Evolutionary conservation across 2,329 filamentous ascomycete genomes (phyloP).

Genomic region (Fusarium marasasianum): DNA sequence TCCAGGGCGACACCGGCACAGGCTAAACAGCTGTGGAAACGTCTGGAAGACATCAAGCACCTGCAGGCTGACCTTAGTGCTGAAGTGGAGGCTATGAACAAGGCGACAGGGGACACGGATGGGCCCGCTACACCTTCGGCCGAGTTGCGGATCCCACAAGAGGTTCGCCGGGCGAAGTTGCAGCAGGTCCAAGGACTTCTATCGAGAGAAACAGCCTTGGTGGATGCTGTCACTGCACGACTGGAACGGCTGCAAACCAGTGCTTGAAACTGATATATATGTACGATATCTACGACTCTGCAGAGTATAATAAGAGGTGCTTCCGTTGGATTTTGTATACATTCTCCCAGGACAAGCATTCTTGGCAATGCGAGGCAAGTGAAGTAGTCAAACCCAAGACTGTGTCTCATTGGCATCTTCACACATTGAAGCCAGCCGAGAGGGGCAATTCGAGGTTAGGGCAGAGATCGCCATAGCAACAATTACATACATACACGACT

Average conservation of each 20-base stretch:
- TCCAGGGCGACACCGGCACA: conserved; percentile 40
- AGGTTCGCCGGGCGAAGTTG: conserved; percentile 70
- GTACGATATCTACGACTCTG: conserved; percentile 25
- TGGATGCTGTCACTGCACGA: conserved; percentile 71
- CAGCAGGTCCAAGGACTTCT: conserved; percentile 70
- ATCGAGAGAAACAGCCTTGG: conserved; percentile 72
- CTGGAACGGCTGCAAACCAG: conserved; percentile 64
- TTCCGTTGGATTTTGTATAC: not conserved
- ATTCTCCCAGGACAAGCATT: not conserved
- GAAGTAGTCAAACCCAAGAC: not conserved
- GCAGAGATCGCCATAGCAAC: conserved; percentile 15
- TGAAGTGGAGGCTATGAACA: conserved; percentile 60
- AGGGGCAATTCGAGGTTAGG: not conserved
- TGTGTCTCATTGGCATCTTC: not conserved
- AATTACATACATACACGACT: not conserved
- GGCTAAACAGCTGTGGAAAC: conserved; percentile 62
- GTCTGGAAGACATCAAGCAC: conserved; percentile 65
- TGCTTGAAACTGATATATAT: conserved; percentile 40
- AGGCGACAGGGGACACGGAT: conserved; percentile 40
- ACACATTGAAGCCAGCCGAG: not conserved
- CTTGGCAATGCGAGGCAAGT: not conserved
- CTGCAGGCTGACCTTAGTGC: conserved; percentile 62
- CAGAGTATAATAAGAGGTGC: conserved; percentile 26
- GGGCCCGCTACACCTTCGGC: conserved; percentile 45
- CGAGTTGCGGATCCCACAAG: conserved; percentile 64